Evolutionary conservation across 2,329 filamentous ascomycete genomes (phyloP).

Genomic region (Drechslerella coelobrocha): DNA sequence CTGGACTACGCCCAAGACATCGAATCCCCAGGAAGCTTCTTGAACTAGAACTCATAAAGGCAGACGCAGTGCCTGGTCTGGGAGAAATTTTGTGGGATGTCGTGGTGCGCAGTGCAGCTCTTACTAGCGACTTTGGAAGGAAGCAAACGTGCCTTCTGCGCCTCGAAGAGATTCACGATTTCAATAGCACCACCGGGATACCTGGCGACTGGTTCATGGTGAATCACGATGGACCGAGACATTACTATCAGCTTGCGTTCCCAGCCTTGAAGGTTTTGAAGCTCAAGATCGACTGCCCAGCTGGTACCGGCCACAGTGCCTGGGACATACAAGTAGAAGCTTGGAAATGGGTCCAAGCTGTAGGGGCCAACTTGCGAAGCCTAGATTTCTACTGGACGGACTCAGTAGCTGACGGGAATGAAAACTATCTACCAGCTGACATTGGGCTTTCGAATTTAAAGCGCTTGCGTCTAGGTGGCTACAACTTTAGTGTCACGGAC

Average conservation of each 20-base stretch:
- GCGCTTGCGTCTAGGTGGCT: no score
- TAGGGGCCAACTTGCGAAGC: neutral
- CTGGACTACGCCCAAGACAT: neutral
- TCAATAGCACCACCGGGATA: no score
- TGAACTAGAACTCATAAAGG: neutral
- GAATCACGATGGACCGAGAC: no score
- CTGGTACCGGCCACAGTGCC: no score
- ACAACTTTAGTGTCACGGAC: no score
- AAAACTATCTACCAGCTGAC: neutral
- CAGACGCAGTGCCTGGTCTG: no score
- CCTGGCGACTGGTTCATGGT: no score
- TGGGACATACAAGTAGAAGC: neutral
- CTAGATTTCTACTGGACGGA: neutral
- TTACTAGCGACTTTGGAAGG: no score
- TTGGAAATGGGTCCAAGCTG: slow-evolving; percentile 2
- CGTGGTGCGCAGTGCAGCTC: no score
- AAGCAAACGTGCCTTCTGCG: no score
- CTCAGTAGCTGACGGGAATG: neutral
- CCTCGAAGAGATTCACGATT: no score
- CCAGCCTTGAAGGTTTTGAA: neutral
- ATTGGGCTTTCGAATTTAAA: neutral
- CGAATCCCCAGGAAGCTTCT: neutral
- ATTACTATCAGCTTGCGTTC: no score
- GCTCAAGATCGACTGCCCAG: slow-evolving; percentile 5
- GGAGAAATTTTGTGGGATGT: neutral